Base-by-base conservation (phyloP, 257 asterid species). In the Parsonsia alboflavescens region DNA sequence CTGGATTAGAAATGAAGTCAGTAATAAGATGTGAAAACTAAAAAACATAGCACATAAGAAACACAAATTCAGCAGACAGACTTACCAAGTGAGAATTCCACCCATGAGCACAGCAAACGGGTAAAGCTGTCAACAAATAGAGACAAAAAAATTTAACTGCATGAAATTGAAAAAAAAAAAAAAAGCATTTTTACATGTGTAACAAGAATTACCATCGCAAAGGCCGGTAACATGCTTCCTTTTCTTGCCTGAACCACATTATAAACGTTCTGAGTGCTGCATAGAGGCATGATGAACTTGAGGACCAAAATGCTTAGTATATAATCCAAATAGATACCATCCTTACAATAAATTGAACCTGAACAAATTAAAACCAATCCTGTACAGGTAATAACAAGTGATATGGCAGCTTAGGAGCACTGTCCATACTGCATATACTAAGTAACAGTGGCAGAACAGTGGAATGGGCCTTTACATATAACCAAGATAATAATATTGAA, bases 61-160 rank as follows among this genome's bases (percentile, higher is more conserved):
- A 57, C 21, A 3, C 59, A 24, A 33, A 33, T 33, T 33, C 73
- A 77, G 73, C 53, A 70, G 67, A 66, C 56, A 76, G 78, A 78
- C 84, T 72, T 84, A 93, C 98, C 98, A 93, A 21, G 73, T 78
- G 72, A 91, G 88, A 77, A 91, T 88, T 80, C 97, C 97, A 41
- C 84, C 82, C 83, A 93, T 30, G 36, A 93, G 96, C 90, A 89
- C 88, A 74, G 73, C 79, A 76, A 88, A 93, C 24, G 98, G 98
- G 78, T 86, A 91, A 67, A 93, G 86, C 98, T 93, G 93, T 44
- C 80, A 79, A 83, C 70, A 84, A 73, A 68, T 50, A 73, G 65
- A 67, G 53, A 48, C 19, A 75, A 33, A 73, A 58, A 46, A 42
- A 61, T 68, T 77, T 70, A 79, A 42, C 53, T 48, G 16, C 49